A percentile compares a stretch with the other conserved stretches of the same genome.
These are phyloP conservation scores for Monosporascus sp. DNA, from an alignment of 2,329 filamentous ascomycete genomes.

Conservation along the genomic window DNA sequence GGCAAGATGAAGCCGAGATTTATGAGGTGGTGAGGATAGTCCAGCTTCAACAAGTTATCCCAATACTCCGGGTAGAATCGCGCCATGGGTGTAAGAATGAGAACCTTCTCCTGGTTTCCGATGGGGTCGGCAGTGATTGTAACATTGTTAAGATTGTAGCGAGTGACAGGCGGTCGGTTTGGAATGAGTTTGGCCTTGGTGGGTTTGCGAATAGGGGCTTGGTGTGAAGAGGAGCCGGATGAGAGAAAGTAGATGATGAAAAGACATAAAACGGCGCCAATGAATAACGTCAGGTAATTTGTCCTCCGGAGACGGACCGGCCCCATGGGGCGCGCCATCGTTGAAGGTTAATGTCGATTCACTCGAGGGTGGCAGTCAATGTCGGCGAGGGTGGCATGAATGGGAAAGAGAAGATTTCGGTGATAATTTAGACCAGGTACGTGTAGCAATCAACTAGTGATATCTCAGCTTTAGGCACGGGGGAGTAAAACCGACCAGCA, in stretches of 20 bases:
- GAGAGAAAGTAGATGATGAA: constrained; percentile 30
- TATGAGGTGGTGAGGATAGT: constrained; percentile 90
- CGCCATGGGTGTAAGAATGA: constrained; percentile 88
- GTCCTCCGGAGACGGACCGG: constrained; percentile 30
- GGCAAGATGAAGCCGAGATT: constrained; percentile 94
- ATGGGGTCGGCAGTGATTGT: constrained; percentile 74
- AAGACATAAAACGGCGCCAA: constrained; percentile 25
- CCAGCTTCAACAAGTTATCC: constrained; percentile 80
- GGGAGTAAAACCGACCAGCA: no score
- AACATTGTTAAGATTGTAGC: constrained; percentile 93
- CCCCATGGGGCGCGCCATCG: constrained; percentile 31
- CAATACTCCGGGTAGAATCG: constrained; percentile 94
- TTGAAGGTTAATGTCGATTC: constrained; percentile 5
- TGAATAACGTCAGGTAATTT: constrained; percentile 26
- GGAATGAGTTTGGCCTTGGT: constrained; percentile 47
- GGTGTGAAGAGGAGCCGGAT: constrained; percentile 10
- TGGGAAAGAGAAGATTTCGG: not conserved
- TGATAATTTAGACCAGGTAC: not conserved
- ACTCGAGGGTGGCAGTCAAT: not conserved
- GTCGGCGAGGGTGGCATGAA: not conserved
- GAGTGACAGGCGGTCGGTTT: constrained; percentile 76
- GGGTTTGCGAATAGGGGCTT: constrained; percentile 60
- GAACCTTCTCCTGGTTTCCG: constrained; percentile 74
- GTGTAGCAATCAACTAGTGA: not conserved
- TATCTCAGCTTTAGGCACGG: not conserved